phyloP scores from a whole-genome alignment of 352 stramenopile species.

The Phytopythium ostracodes region DNA sequence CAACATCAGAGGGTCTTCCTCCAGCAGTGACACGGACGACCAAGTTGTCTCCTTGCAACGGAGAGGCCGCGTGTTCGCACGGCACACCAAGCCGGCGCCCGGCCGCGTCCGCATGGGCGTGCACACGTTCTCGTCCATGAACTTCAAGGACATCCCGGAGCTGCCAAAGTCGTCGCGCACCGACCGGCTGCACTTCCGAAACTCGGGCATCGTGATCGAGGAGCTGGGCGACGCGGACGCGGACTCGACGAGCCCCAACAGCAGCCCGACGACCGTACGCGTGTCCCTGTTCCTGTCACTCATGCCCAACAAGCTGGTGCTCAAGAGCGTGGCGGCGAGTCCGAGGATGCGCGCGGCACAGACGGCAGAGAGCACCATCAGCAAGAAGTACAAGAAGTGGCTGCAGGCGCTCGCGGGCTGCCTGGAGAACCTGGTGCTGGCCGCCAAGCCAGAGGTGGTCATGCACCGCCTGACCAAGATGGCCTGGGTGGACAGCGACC shows the following conservation, averaged over 20 bases:
- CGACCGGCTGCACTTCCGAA: constrained; percentile 48
- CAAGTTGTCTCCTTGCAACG: background rate
- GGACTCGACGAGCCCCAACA: constrained; percentile 10
- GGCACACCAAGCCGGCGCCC: constrained; percentile 5
- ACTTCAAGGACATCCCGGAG: constrained; percentile 59
- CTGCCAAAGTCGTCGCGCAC: constrained; percentile 39
- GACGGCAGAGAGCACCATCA: constrained; percentile 19
- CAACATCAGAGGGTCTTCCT: background rate
- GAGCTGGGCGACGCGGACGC: constrained; percentile 19
- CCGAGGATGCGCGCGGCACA: constrained; percentile 23
- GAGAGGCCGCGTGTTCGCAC: constrained; percentile 4
- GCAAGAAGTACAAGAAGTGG: constrained; percentile 59
- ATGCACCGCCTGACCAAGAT: constrained; percentile 28
- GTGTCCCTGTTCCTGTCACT: constrained; percentile 57
- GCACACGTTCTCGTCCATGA: constrained; percentile 54
- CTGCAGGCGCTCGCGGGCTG: constrained; percentile 34
- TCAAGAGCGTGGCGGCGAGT: constrained; percentile 31
- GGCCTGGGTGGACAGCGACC: constrained; percentile 49
- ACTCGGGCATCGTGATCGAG: constrained; percentile 56
- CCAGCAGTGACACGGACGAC: background rate
- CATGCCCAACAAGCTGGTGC: constrained; percentile 38
- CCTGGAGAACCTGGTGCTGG: constrained; percentile 32
- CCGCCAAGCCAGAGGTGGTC: constrained; percentile 19
- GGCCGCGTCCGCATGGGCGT: constrained; percentile 38
- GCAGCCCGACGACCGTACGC: constrained; percentile 24